A percentile compares a stretch with the other conserved stretches of the same genome.
phyloP scores from a whole-genome alignment of 225 moss, liverwort and hornwort genomes.

The Sphagnum contortum region DNA sequence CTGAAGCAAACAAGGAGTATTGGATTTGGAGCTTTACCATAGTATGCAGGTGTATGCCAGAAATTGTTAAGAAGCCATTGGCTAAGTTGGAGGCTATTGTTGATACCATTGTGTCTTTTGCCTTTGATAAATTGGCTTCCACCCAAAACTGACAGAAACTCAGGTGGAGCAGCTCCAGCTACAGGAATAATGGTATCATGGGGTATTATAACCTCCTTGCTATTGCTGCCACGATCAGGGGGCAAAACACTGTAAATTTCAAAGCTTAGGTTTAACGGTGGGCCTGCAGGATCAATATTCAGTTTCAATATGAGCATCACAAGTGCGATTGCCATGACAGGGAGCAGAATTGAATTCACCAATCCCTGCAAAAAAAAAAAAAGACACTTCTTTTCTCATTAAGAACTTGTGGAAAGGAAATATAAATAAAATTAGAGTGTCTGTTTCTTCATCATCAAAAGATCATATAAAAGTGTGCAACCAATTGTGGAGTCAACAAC shows the following conservation, averaged over 20 bases:
- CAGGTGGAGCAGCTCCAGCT: constrained; percentile 29
- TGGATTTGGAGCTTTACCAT: constrained; percentile 27
- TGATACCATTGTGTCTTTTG: constrained; percentile 24
- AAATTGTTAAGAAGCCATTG: constrained; percentile 47
- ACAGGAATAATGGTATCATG: constrained; percentile 38
- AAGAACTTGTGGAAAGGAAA: too few species aligned
- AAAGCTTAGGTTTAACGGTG: constrained; percentile 48
- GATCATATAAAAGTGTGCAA: too few species aligned
- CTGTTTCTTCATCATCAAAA: too few species aligned
- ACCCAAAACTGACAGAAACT: constrained; percentile 18
- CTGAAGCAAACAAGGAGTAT: neutral
- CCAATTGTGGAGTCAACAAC: too few species aligned
- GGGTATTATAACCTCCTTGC: constrained; percentile 13
- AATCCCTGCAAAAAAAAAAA: constrained; percentile 51
- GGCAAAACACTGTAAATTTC: constrained; percentile 45
- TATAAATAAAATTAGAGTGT: too few species aligned
- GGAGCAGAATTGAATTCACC: constrained; percentile 73
- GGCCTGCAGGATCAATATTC: constrained; percentile 81
- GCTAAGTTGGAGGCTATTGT: constrained; percentile 74
- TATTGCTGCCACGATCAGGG: neutral
- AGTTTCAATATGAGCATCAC: constrained; percentile 85
- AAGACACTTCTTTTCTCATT: neutral
- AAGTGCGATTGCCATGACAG: constrained; percentile 67
- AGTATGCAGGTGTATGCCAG: constrained; percentile 45
- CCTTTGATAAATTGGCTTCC: constrained; percentile 41